A percentile compares a stretch with the other conserved stretches of the same genome.
These are phyloP conservation scores for Parafenestella ontariensis DNA, from an alignment of 2,329 filamentous ascomycete genomes.

Conservation along the genomic window DNA sequence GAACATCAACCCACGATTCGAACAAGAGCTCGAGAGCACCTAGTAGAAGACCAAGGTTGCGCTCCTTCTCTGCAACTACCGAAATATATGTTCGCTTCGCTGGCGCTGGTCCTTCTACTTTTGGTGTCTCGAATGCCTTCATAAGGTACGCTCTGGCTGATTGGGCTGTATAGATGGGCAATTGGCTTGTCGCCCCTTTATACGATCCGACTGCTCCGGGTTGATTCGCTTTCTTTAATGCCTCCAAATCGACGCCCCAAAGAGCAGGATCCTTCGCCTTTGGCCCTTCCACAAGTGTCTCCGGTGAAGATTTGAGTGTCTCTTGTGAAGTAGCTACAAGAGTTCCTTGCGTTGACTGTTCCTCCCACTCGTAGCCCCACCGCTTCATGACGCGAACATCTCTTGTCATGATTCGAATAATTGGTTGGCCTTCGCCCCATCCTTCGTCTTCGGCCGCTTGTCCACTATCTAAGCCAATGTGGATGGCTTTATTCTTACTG, in stretches of 20 bases:
- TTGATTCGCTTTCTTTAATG: constrained; percentile 56
- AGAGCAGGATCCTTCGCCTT: constrained; percentile 55
- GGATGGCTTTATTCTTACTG: constrained; percentile 77
- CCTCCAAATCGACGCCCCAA: constrained; percentile 66
- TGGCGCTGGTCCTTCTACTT: constrained; percentile 32
- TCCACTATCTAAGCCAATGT: constrained; percentile 73
- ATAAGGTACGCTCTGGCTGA: constrained; percentile 67
- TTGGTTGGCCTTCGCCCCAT: constrained; percentile 78
- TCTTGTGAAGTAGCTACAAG: constrained; percentile 16
- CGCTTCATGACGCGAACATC: constrained; percentile 78
- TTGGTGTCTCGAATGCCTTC: constrained; percentile 64
- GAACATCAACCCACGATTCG: constrained; percentile 72
- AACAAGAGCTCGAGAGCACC: constrained; percentile 75
- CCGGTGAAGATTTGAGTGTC: constrained; percentile 17
- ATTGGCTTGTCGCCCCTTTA: constrained; percentile 50
- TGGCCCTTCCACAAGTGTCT: constrained; percentile 17
- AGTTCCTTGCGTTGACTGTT: constrained; percentile 16
- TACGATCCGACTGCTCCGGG: constrained; percentile 21
- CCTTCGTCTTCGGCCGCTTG: constrained; percentile 72
- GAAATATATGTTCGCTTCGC: constrained; percentile 58
- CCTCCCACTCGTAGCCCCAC: constrained; percentile 67
- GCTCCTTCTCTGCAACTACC: constrained; percentile 67
- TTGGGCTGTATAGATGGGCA: constrained; percentile 79
- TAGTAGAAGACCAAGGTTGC: constrained; percentile 73
- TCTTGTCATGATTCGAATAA: constrained; percentile 73